Evolutionary conservation across 495 filamentous ascomycete genomes (phyloP).

Genomic region (Aspergillus homomorphus): DNA sequence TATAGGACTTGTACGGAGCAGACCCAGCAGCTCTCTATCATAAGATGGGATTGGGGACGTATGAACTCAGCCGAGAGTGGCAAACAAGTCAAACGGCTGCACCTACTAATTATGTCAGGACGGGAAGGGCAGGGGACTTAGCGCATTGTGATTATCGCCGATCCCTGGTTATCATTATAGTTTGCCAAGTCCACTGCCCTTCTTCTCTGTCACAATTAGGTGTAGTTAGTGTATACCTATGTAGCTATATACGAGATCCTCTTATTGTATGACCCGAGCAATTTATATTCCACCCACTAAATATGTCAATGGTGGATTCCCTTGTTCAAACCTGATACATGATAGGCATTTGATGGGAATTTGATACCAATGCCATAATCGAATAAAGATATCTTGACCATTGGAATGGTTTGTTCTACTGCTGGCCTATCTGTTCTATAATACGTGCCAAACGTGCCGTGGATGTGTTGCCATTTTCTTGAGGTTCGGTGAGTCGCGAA

Average conservation of each 20-base stretch:
- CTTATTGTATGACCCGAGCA: no score
- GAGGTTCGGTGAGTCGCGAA: conserved; percentile 19
- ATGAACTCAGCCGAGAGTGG: conserved; percentile 13
- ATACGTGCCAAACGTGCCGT: conserved; percentile 56
- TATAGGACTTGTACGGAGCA: not conserved
- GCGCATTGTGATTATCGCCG: no score
- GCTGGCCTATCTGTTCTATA: conserved; percentile 32
- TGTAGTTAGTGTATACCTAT: no score
- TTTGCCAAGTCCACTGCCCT: no score
- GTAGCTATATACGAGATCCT: no score
- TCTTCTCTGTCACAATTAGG: no score
- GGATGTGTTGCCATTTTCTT: conserved; percentile 48
- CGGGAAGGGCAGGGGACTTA: not conserved
- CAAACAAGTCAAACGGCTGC: conserved; percentile 9
- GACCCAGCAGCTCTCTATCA: not conserved
- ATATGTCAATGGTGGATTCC: no score
- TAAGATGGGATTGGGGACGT: conserved; percentile 6
- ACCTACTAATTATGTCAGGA: not conserved
- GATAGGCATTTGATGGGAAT: no score
- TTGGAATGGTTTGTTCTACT: not conserved
- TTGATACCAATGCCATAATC: no score
- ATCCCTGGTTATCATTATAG: not conserved
- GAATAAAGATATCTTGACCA: not conserved
- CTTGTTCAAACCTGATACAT: no score
- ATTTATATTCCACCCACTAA: no score